Evolutionary conservation across 2,329 filamentous ascomycete species (phyloP), one percentile per base, ranked within the genome.

Genomic region (Neospermospora avenae): DNA sequence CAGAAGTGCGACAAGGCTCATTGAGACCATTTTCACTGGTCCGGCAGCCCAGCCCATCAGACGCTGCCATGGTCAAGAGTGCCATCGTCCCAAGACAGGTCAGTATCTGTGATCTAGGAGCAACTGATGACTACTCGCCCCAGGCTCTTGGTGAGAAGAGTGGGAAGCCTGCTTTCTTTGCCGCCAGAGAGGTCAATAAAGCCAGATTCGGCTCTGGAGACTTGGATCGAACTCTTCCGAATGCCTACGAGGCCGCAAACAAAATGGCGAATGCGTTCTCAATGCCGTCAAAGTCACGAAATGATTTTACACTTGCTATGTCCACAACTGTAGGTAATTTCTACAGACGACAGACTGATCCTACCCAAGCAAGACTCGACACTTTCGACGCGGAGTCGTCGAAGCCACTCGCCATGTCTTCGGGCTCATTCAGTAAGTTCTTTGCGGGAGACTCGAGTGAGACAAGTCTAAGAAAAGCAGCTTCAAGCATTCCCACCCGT

Each of bases 11-110:
- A 11, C n/a, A 11, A 51, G 20, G 11, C 10, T 18, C 35, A 3
- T 31, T 35, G 2, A 16, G 48, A 51, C 31, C 48, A 20, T 51
- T 51, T 22, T 41, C 55, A 39, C 25, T 52, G 4, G 25, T 59
- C 39, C 64, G 73, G 49, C 66, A 70, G 14, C 69, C 72, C 46
- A 75, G 74, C 64, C 74, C 74, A 52, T 75, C 74, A 8, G 73
- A 75, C 62, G 73, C 73, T 20, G 74, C 74, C 45, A 72, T 75
- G 70, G 71, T 70, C 20, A 76, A 74, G 57, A 60, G 64, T 37
- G 54, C 58, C 13, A 18, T 44, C 51, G 53, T 58, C 31, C 53
- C 57, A 35, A 41, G 45, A 25, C 28, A 45, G 16, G 16, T 28
- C 28, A 49, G 24, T 18, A 39, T 54, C 6, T 58, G 55, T 41